phyloP scores from a whole-genome alignment of 495 filamentous ascomycete species.

The Podospora pseudopauciseta region DNA sequence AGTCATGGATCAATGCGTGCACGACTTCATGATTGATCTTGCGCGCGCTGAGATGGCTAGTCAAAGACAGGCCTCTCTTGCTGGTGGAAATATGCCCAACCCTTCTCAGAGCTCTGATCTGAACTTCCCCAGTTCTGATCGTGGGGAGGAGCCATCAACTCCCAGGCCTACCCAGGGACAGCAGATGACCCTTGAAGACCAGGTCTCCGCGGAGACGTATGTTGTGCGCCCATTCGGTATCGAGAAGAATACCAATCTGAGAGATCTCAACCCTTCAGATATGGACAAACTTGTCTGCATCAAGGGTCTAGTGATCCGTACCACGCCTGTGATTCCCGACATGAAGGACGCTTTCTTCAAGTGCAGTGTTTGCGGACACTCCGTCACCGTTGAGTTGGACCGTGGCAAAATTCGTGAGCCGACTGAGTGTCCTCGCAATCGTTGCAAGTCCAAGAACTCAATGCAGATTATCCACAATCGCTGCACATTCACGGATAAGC shows the following conservation, averaged over 20 bases:
- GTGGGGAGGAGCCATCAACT: conserved; percentile 46
- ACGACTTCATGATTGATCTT: conserved; percentile 89
- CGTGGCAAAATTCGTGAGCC: conserved; percentile 95
- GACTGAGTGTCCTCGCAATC: conserved; percentile 78
- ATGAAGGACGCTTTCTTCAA: conserved; percentile 96
- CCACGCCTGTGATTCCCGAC: conserved; percentile 94
- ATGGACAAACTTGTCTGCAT: conserved; percentile 96
- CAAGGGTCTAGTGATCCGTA: conserved; percentile 94
- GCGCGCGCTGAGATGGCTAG: conserved; percentile 76
- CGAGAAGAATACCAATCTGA: conserved; percentile 82
- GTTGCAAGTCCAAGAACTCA: conserved; percentile 81
- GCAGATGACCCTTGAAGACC: conserved; percentile 45
- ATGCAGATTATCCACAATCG: conserved; percentile 99
- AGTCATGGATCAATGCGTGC: conserved; percentile 89
- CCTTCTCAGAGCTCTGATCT: conserved; percentile 63
- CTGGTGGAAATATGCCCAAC: conserved; percentile 33
- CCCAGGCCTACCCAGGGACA: conserved; percentile 30
- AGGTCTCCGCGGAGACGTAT: conserved; percentile 69
- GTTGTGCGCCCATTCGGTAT: conserved; percentile 89
- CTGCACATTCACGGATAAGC: conserved; percentile 91
- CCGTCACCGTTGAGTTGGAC: conserved; percentile 84
- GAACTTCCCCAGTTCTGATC: conserved; percentile 71
- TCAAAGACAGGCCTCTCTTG: conserved; percentile 53
- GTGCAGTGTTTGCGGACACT: conserved; percentile 88
- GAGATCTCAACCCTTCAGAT: conserved; percentile 90